These are phyloP conservation scores for Kwoniella mangroviensis DNA, from an alignment of 768 basidiomycete species.

Conservation along the genomic window DNA sequence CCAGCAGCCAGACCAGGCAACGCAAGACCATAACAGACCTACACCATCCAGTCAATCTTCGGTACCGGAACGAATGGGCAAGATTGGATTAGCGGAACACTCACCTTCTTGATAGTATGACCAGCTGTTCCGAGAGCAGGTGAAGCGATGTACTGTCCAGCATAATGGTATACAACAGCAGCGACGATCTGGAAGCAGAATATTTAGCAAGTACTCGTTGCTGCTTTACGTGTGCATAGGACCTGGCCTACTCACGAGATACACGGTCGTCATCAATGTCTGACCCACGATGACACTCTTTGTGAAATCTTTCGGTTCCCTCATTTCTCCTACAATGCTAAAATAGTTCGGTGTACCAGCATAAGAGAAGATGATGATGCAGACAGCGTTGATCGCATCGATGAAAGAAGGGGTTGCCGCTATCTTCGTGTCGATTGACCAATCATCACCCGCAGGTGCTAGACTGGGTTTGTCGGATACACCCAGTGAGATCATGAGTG, in stretches of 20 bases:
- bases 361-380: conserved; percentile 54
- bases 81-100: background rate
- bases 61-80: no score
- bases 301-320: conserved; percentile 53
- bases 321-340: conserved; percentile 57
- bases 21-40: conserved; percentile 46
- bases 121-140: conserved; percentile 56
- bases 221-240: background rate
- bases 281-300: conserved; percentile 50
- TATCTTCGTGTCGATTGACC: conserved; percentile 12
- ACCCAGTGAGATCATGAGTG: conserved; percentile 43
- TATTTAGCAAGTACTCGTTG: background rate
- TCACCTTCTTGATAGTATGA: conserved; percentile 43
- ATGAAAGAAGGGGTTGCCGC: conserved; percentile 33
- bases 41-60: background rate
- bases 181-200: conserved; percentile 42
- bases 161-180: conserved; percentile 51
- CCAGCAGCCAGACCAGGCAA: conserved; percentile 41
- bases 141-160: conserved; percentile 52
- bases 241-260: conserved; percentile 33
- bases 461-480: conserved; percentile 38
- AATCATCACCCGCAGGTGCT: conserved; percentile 33
- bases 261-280: conserved; percentile 43
- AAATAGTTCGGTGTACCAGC: conserved; percentile 45
- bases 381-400: conserved; percentile 55